phyloP scores from a whole-genome alignment of 345 rosid genomes.

The Linum trigynum region DNA sequence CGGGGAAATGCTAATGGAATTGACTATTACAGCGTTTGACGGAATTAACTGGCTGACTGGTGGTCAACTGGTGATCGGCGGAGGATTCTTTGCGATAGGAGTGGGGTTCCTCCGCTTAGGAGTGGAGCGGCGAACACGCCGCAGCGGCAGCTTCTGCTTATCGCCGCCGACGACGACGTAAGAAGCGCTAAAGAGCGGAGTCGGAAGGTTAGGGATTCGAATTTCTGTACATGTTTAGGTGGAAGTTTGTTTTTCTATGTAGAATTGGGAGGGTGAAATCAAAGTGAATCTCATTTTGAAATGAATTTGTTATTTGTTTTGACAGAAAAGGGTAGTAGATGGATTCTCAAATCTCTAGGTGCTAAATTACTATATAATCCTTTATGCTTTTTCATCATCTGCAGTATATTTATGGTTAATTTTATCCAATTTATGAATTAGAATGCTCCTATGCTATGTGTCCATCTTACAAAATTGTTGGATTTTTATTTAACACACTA shows the following conservation, averaged over 20 bases:
- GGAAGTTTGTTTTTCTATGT: not conserved
- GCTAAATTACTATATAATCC: too few species aligned
- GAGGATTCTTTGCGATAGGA: not conserved
- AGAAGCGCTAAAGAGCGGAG: not conserved
- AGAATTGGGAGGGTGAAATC: too few species aligned
- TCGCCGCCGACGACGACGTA: not conserved
- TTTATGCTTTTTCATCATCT: too few species aligned
- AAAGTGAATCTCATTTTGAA: too few species aligned
- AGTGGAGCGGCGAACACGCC: not conserved
- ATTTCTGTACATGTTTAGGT: not conserved
- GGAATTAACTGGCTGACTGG: not conserved
- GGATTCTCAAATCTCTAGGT: too few species aligned
- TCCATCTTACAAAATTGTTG: too few species aligned
- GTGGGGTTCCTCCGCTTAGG: not conserved
- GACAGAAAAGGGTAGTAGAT: too few species aligned
- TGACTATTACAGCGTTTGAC: not conserved
- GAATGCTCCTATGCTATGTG: too few species aligned
- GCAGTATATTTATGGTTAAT: too few species aligned
- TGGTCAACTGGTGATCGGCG: not conserved
- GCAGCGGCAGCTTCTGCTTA: not conserved
- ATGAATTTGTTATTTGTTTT: too few species aligned
- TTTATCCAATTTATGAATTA: too few species aligned
- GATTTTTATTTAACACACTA: too few species aligned
- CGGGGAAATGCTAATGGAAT: not conserved
- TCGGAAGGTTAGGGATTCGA: not conserved